Evolutionary conservation across 73 alveolate genomes (phyloP), one percentile per base, ranked within the genome.

Genomic region (Paramecium sexaurelia): DNA sequence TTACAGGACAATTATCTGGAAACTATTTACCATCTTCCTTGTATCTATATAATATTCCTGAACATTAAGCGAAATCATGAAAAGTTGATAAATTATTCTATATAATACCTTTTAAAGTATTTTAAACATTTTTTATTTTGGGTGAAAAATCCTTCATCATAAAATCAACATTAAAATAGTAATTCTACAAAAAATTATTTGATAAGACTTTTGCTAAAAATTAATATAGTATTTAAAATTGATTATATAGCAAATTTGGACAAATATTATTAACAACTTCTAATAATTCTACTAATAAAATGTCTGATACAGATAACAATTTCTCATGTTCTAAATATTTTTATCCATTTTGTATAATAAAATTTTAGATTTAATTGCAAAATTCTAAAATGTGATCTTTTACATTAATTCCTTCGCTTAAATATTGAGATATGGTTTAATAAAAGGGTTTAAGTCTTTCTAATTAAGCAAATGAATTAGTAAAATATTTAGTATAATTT

Each of bases 61-160:
- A 9, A 71, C 86, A 71, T 71, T 35, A 15, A 3, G 86, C 86
- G 15, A 71, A 71, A 71, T 71, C 56, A 35, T 71, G 86, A 20
- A 71, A 71, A 71, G 55, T 71, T 8, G 55, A 2, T 35, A 71
- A 37, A 33, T 71, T 71, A 2, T n/a, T 15, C 6, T 35, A 35
- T n/a, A 71, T 71, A 6, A 33, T 35, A n/a, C 57, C 56, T 35
- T 71, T 33, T n/a, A 71, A 32, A 71, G 15, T 71, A 33, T 37
- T 37, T 29, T 35, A 5, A 8, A 19, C 55, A 71, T 71, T 71
- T 7, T 10, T 32, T 5, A 71, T 35, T 5, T 33, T 36, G 29
- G 86, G 86, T 37, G 57, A 33, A 11, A 33, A 71, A 20, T 32
- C 57, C 17, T 35, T 32, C 56, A 35, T 35, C 56, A 71, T 27